Conservation (phyloP, 2,329 filamentous ascomycete species). For the Fusarium siculi region DNA sequence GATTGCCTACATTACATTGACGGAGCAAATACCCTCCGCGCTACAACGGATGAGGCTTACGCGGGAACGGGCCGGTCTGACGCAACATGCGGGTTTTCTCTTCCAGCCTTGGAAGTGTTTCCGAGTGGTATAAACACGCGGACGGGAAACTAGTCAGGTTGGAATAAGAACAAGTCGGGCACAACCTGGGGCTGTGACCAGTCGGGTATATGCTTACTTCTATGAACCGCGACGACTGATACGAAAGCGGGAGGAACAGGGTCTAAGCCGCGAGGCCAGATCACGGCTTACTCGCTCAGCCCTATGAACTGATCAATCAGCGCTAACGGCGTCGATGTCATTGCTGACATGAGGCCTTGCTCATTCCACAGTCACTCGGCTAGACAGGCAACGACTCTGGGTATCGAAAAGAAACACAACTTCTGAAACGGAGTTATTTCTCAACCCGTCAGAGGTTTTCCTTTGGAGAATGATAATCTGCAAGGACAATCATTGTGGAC, state of each 20-base stretch:
- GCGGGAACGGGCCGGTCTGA: slow-evolving; percentile 29
- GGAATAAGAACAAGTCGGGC: slow-evolving; percentile 1
- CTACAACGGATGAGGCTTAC: slow-evolving; percentile 9
- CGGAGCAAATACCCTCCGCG: not conserved
- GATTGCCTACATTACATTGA: not conserved
- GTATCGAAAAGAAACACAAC: not conserved
- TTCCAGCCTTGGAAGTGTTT: not conserved
- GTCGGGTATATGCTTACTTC: not conserved
- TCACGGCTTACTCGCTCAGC: slow-evolving; percentile 11
- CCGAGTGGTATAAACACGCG: slow-evolving; percentile 2
- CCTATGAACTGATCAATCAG: slow-evolving; percentile 7
- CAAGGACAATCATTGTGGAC: not conserved
- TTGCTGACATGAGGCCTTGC: not conserved
- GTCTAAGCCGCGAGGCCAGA: not conserved
- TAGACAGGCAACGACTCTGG: not conserved
- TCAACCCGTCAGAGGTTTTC: not conserved
- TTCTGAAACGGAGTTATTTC: not conserved
- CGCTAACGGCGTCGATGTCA: not conserved
- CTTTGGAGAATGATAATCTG: not conserved
- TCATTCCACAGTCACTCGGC: not conserved
- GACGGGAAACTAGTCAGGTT: not conserved
- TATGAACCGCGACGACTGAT: not conserved
- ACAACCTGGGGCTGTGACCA: not conserved
- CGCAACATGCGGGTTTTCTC: not conserved
- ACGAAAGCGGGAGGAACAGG: not conserved